Evolutionary conservation across 768 basidiomycete species (phyloP).

Genomic region (Paxillus rubicundulus): DNA sequence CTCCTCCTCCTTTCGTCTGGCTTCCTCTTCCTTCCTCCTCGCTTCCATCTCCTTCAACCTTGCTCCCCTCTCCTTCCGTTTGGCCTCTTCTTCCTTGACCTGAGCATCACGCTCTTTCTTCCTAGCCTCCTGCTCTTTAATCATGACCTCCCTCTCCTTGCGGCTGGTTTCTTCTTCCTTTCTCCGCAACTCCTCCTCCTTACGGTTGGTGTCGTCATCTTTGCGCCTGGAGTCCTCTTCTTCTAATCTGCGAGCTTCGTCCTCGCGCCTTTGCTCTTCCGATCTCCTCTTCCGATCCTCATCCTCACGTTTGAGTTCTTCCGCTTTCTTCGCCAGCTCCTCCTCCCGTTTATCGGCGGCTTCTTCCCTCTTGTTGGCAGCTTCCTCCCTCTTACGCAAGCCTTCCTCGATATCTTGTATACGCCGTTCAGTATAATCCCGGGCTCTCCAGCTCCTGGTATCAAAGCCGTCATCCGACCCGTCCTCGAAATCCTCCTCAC

Average conservation of each 20-base stretch:
- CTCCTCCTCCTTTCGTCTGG: constrained; percentile 22
- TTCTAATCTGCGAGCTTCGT: constrained; percentile 22
- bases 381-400: constrained; percentile 32
- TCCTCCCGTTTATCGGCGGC: constrained; percentile 34
- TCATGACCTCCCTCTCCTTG: constrained; percentile 25
- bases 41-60: constrained; percentile 21
- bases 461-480: constrained; percentile 33
- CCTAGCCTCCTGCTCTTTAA: constrained; percentile 21
- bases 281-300: constrained; percentile 22
- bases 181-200: constrained; percentile 24
- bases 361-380: constrained; percentile 33
- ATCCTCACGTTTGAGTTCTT: constrained; percentile 34
- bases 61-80: constrained; percentile 26
- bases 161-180: constrained; percentile 33
- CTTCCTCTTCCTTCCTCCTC: constrained; percentile 19
- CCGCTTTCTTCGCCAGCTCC: constrained; percentile 34
- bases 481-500: constrained; percentile 30
- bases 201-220: constrained; percentile 17
- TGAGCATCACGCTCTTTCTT: constrained; percentile 28
- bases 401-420: constrained; percentile 33
- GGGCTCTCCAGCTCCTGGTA: constrained; percentile 26
- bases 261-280: constrained; percentile 31
- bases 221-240: constrained; percentile 26
- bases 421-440: constrained; percentile 30
- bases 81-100: constrained; percentile 30